Base-by-base conservation (phyloP, 345 rosid genomes). In the Salix brachista region DNA sequence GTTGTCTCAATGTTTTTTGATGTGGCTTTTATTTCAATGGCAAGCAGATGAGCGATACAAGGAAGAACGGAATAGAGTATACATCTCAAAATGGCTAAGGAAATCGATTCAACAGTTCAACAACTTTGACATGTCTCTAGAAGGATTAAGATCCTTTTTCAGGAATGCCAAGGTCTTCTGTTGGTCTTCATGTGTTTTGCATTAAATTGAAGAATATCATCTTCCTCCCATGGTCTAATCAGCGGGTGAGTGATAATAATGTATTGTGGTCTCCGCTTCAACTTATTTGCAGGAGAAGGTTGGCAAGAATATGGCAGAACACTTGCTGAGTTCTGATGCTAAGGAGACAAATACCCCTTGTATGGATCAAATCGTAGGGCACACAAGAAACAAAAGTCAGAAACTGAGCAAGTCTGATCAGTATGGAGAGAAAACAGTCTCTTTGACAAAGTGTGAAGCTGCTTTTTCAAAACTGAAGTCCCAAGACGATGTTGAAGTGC, bases 21-120 rank as follows among this genome's bases (percentile, higher is more conserved):
- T 77, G 71, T 17, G 11, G 65, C 54, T 42, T 66, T 71, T 65
- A 6, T 25, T 16, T 14, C 50, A 14, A 3, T 14, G 50, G 50
- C 67, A 42, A 75, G 77, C 89, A 96, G 99, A 96, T 86, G 94
- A 91, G 84, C 92, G 98, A 46, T 96, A 84, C 85, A 83, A 69
- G 77, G 90, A 93, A 74, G 91, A 89, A 84, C 83, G 93, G 86
- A 93, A 93, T 71, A 85, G 81, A 77, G 75, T 81, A 54, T 81
- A 91, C 79, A 90, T 93, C 85, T 91, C 99, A 54, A 96, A 93
- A 85, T 93, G 99, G 99, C 90, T 93, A 72, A 93, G 91, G 89
- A 91, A 91, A 78, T 91, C 93, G 62, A 85, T 95, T 72, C 84
- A 84, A 74, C 82, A 81, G 74, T 85, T 88, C 72, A 93, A 87